Base-by-base conservation (phyloP, 2,329 filamentous ascomycete genomes). In the Colletotrichum lentis region DNA sequence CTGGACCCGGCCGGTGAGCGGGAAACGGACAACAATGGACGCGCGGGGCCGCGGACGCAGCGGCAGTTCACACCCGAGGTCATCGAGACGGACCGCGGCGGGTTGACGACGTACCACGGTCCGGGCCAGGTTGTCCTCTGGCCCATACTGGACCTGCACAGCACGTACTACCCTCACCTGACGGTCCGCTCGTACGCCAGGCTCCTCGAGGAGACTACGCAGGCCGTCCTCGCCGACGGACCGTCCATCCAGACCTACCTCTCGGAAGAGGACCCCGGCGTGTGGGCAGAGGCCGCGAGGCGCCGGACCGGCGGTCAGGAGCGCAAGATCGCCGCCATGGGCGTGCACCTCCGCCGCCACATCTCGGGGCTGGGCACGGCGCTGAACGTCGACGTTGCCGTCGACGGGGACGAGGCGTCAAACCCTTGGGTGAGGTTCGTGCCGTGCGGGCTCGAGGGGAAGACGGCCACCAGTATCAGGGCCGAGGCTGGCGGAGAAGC, bases 71-170 rank as follows among this genome's bases (percentile, higher is more conserved):
- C 76, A 31, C 91, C 90, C 3, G 82, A 86, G n/a, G 88, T 96
- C 73, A 79, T 87, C 50, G 85, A 89, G 73, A 91, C 92, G 16
- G 86, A 89, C n/a, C 89, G 96, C 62, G 96, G 96, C 69, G 96
- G 96, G 0, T 89, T 97, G 72, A 94, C 93, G 0, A 98, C 96
- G 3, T 98, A 97, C 81, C 96, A 99, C 77, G 96, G 95, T 0
- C 96, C 95, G 0, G 95, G 95, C 0, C 96, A 99, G 77, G 81
- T 97, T 56, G 92, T 97, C 43, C 88, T 94, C n/a, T 99, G 97
- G 83, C 93, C 95, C 3, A 88, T 97, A 58, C 77, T 97, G n/a
- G 93, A 97, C 77, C 85, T 98, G 64, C 88, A 87, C 62, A 84
- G 86, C 7, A 74, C 78, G 0, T 71, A 78, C 12, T 86, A 93